Percentiles rank a stretch among this genome's conserved stretches.
phyloP scores from a whole-genome alignment of 768 basidiomycete species.

The Auricularia sp. region DNA sequence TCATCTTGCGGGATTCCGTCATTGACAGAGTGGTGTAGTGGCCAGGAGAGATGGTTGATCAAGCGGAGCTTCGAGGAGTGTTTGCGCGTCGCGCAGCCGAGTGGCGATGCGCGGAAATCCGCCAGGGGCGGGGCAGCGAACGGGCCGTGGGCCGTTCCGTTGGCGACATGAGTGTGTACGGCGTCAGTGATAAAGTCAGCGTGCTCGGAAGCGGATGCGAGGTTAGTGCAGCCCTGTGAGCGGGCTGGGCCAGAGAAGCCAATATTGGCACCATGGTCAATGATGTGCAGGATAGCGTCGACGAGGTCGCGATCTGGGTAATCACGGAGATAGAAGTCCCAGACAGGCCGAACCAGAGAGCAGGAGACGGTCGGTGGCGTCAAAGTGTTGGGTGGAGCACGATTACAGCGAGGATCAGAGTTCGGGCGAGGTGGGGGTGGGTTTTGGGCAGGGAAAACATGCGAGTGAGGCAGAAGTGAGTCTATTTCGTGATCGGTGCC shows the following conservation, averaged over 20 bases:
- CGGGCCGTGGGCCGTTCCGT: constrained; percentile 12
- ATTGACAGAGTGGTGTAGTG: constrained; percentile 12
- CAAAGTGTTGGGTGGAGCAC: neutral
- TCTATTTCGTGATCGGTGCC: neutral
- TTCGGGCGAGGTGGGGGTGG: constrained; percentile 8
- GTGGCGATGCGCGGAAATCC: constrained; percentile 15
- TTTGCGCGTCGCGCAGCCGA: constrained; percentile 14
- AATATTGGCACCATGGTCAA: constrained; percentile 8
- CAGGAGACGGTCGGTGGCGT: neutral
- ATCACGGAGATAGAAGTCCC: constrained; percentile 6
- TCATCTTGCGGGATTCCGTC: constrained; percentile 21
- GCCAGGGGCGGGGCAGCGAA: constrained; percentile 12
- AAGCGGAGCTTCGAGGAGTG: constrained; percentile 12
- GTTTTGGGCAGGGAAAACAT: neutral
- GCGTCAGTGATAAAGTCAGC: constrained; percentile 9
- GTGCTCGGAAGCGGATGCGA: constrained; percentile 11
- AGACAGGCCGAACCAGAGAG: constrained; percentile 1
- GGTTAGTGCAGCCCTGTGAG: constrained; percentile 13
- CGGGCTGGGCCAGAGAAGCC: constrained; percentile 3
- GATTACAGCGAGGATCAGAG: constrained; percentile 9
- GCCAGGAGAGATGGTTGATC: constrained; percentile 18
- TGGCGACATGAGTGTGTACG: constrained; percentile 10
- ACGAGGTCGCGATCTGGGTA: constrained; percentile 9
- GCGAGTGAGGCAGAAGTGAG: neutral
- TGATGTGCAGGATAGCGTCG: constrained; percentile 7